Evolutionary conservation across 2,329 filamentous ascomycete species (phyloP), one percentile per base, ranked within the genome.

Genomic region (Botryotinia calthae): DNA sequence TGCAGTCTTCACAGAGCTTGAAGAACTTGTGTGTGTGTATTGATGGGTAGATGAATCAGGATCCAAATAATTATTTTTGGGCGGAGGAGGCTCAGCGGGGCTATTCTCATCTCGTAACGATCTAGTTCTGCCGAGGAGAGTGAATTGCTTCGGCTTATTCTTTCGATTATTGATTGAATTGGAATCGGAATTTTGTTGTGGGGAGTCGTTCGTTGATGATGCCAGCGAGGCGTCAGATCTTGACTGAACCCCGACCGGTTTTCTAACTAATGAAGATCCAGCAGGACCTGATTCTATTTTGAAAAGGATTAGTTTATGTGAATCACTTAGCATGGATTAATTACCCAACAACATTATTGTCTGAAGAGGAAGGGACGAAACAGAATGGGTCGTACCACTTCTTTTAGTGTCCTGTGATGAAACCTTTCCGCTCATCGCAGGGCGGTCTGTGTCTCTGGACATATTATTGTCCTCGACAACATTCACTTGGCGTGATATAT

Each of bases 1-100:
- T 1, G 90, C 31, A 46, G 44, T 90, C 80, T 87, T 90, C 70
- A 89, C 83, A 25, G 85, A 83, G 42, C 83, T 82, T 16, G 82
- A 82, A 42, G 75, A 74, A 48, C 72, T 48, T 51, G 76, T 72
- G 70, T 73, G 70, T 46, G 76, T 70, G 70, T 73, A 70, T 81
- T 82, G 76, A 81, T 82, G 77, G 83, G 84, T 76, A 63, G 77
- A 76, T 12, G 72, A 54, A 66, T 76, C 73, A 22, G 63, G 70
- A 31, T 72, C 70, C 70, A 72, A 58, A 28, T 72, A 72, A 67
- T 72, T 72, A 66, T 59, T 72, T 54, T 71, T 71, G 22, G 69
- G 69, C 34, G 69, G 69, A 71, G 69, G 44, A 16, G 59, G 42
- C 42, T 72, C 70, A 31, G 61, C 51, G 61, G 78, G 76, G 72